Percentiles rank a stretch among this genome's conserved stretches.
Conservation (phyloP, 768 basidiomycete genomes). For the Boletus rex-veris region DNA sequence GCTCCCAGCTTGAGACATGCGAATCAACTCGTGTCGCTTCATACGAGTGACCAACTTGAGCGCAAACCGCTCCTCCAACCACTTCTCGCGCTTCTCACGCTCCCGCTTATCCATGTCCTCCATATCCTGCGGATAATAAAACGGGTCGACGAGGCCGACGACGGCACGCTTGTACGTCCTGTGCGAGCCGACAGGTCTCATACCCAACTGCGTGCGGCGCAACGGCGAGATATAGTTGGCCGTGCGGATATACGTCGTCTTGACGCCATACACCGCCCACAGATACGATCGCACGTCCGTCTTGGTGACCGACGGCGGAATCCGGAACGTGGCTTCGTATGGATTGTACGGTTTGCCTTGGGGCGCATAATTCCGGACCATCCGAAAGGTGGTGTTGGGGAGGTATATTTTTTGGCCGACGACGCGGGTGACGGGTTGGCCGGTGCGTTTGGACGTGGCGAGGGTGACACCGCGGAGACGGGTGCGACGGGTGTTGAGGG, state of each 20-base stretch:
- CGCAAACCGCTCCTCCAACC: slow-evolving; percentile 61
- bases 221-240: slow-evolving; percentile 76
- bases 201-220: slow-evolving; percentile 27
- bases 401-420: slow-evolving; percentile 85
- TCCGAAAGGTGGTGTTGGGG: slow-evolving; percentile 78
- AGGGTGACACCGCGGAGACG: slow-evolving; percentile 67
- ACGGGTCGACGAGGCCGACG: slow-evolving; percentile 87
- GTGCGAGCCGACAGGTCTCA: slow-evolving; percentile 33
- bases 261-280: slow-evolving; percentile 77
- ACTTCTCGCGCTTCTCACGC: slow-evolving; percentile 52
- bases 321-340: slow-evolving; percentile 90
- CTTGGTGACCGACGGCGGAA: slow-evolving; percentile 88
- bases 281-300: slow-evolving; percentile 89
- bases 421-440: slow-evolving; percentile 40
- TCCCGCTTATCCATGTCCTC: slow-evolving; percentile 71
- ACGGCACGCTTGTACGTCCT: slow-evolving; percentile 87
- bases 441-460: slow-evolving; percentile 33
- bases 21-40: slow-evolving; percentile 33
- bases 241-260: slow-evolving; percentile 93
- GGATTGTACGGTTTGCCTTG: slow-evolving; percentile 84
- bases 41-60: slow-evolving; percentile 35
- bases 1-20: slow-evolving; percentile 35
- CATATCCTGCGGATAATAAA: slow-evolving; percentile 82
- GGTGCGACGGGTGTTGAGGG: slow-evolving; percentile 53
- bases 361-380: slow-evolving; percentile 81